A percentile compares a stretch with the other conserved stretches of the same genome.
These are phyloP conservation scores for Botrytis squamosa DNA, from an alignment of 2,329 filamentous ascomycete species.

Conservation along the genomic window DNA sequence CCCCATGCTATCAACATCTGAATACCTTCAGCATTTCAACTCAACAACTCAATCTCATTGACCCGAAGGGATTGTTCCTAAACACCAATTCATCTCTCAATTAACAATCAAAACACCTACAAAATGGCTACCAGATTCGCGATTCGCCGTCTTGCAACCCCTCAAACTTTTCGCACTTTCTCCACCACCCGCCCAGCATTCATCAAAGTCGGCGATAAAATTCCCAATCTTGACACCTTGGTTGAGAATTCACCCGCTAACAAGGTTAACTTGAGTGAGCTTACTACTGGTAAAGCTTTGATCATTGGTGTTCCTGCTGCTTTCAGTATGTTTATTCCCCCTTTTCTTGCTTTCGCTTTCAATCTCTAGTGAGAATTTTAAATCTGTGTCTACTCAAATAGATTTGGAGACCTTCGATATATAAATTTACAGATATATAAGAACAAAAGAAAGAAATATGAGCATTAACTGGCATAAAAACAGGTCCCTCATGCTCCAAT, in stretches of 20 bases:
- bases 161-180: slow-evolving; percentile 46
- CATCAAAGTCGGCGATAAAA: slow-evolving; percentile 74
- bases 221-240: slow-evolving; percentile 76
- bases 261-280: slow-evolving; percentile 83
- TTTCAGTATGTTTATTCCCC: slow-evolving; percentile 53
- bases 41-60: neutral
- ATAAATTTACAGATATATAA: neutral
- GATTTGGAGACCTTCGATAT: neutral
- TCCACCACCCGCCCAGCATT: slow-evolving; percentile 60
- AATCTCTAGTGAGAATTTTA: neutral
- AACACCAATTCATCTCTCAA: slow-evolving; percentile 7
- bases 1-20: neutral
- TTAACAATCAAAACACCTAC: neutral
- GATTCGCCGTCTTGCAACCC: slow-evolving; percentile 30
- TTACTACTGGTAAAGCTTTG: slow-evolving; percentile 68
- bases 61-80: too few species aligned
- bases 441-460: neutral
- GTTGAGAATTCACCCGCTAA: slow-evolving; percentile 85
- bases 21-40: neutral
- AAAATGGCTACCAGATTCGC: slow-evolving; percentile 33
- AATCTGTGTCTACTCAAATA: neutral
- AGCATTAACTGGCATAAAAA: neutral
- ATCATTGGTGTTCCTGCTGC: slow-evolving; percentile 84
- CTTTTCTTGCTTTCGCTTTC: neutral
- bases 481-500: slow-evolving; percentile 61